Evolutionary conservation across 352 stramenopile species (phyloP).

Genomic region (Pythium phragmitis): DNA sequence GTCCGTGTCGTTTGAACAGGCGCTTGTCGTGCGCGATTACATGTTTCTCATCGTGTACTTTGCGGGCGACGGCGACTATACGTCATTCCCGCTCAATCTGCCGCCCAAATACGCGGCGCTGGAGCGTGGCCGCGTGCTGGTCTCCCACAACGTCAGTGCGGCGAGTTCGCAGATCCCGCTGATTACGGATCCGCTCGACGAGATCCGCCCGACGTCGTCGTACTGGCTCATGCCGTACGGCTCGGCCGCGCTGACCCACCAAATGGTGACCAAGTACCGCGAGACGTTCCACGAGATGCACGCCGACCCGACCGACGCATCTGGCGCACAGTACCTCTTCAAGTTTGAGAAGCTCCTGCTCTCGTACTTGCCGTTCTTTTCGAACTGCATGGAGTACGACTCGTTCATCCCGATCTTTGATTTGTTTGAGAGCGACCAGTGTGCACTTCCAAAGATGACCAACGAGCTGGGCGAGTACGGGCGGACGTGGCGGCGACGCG

Average conservation of each 20-base stretch:
- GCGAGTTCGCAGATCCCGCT: slow-evolving; percentile 65
- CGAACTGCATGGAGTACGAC: slow-evolving; percentile 96
- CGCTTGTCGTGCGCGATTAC: slow-evolving; percentile 80
- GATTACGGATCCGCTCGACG: slow-evolving; percentile 67
- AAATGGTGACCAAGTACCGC: slow-evolving; percentile 92
- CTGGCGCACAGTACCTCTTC: slow-evolving; percentile 56
- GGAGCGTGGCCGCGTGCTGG: slow-evolving; percentile 91
- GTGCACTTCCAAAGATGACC: slow-evolving; percentile 82
- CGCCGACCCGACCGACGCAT: slow-evolving; percentile 44
- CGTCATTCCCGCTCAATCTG: slow-evolving; percentile 91
- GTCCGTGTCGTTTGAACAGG: slow-evolving; percentile 84
- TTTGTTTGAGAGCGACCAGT: slow-evolving; percentile 91
- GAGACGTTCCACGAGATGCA: slow-evolving; percentile 95
- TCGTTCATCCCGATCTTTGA: slow-evolving; percentile 94
- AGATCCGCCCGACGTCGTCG: slow-evolving; percentile 47
- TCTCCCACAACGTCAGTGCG: slow-evolving; percentile 92
- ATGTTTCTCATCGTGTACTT: slow-evolving; percentile 91
- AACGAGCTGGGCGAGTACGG: slow-evolving; percentile 64
- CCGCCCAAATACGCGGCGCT: slow-evolving; percentile 92
- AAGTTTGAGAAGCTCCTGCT: slow-evolving; percentile 86
- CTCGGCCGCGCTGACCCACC: slow-evolving; percentile 72
- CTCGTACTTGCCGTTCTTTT: slow-evolving; percentile 96
- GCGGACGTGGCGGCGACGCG: slow-evolving; percentile 67
- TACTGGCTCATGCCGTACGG: slow-evolving; percentile 78
- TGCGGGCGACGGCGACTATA: slow-evolving; percentile 52